Base-by-base conservation (phyloP, 768 basidiomycete genomes). In the Aureoboletus auriporus region DNA sequence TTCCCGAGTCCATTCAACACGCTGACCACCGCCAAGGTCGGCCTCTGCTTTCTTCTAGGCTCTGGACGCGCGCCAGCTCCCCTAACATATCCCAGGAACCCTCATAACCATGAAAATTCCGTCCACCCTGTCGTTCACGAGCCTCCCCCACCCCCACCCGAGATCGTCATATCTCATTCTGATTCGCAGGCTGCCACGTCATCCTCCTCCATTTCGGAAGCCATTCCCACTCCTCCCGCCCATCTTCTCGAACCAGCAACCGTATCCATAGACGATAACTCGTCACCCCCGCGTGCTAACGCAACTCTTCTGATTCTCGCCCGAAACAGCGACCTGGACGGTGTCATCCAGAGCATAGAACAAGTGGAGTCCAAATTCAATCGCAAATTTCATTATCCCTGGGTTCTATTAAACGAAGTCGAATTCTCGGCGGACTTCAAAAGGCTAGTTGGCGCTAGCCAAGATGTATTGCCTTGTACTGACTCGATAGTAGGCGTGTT, bases 331-430 rank as follows among this genome's bases (percentile, higher is more conserved):
- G 79, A 80, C 46, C 45, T 81, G 13, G 47, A 63, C 2, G 70
- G 70, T 5, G 74, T 79, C 30, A 54, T 78, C 27, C 61, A 65
- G 33, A 77, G 75, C 40, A 76, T 84, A 42, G 73, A 76, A 54
- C 72, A 75, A 50, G 63, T 84, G 36, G 83, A 86, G 51, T 70
- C 75, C 37, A 66, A 75, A 14, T 85, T 84, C 56, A 86, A 86
- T 60, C 63, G 71, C 35, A 73, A 74, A 55, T 80, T 67, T 51
- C 65, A 73, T 34, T 86, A 86, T 55, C 80, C 82, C 5, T 85
- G 78, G 68, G 74, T 82, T 11, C 76, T 86, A 56, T 64, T 86
- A 34, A 84, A 85, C 51, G 83, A 86, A 6, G 78, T 69, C 48
- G 70, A 72, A 1, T 84, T 84, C 56, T 68, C 72, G 14, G 70